These are phyloP conservation scores for Eurotiales sp. DNA, from an alignment of 2,329 filamentous ascomycete species.

Conservation along the genomic window DNA sequence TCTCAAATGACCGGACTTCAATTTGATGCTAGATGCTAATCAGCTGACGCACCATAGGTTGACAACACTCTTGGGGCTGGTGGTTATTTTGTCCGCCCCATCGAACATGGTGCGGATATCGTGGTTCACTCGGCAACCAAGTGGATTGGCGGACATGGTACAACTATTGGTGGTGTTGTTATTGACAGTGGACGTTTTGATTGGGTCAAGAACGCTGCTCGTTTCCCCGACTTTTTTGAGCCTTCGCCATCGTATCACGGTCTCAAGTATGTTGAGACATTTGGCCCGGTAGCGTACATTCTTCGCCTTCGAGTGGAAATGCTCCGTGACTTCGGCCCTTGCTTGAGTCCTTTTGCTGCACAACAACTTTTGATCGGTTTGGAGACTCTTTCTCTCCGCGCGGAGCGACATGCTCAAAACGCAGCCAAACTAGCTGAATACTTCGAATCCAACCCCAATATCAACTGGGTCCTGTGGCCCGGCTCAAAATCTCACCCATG, in stretches of 20 bases:
- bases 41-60: too few relatives aligned
- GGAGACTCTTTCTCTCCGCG: slow-evolving; percentile 78
- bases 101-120: slow-evolving; percentile 82
- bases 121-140: slow-evolving; percentile 86
- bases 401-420: slow-evolving; percentile 78
- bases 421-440: slow-evolving; percentile 20
- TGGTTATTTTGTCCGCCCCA: slow-evolving; percentile 56
- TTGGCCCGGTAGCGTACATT: too few relatives aligned
- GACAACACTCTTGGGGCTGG: too few relatives aligned
- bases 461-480: too few relatives aligned
- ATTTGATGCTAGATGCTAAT: too few relatives aligned
- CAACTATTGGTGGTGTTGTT: slow-evolving; percentile 76
- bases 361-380: slow-evolving; percentile 60
- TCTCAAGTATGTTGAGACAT: too few relatives aligned
- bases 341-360: slow-evolving; percentile 77
- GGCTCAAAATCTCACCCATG: too few relatives aligned
- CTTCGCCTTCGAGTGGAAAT: too few relatives aligned
- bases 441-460: too few relatives aligned
- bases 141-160: slow-evolving; percentile 89
- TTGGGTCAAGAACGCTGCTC: slow-evolving; percentile 53
- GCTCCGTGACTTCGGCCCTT: slow-evolving; percentile 52
- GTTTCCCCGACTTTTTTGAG: too few relatives aligned
- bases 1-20: too few relatives aligned
- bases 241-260: too few relatives aligned
- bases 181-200: slow-evolving; percentile 83